Evolutionary conservation across 1,139 yeast species (phyloP).

Genomic region (Kodamaea ohmeri): DNA sequence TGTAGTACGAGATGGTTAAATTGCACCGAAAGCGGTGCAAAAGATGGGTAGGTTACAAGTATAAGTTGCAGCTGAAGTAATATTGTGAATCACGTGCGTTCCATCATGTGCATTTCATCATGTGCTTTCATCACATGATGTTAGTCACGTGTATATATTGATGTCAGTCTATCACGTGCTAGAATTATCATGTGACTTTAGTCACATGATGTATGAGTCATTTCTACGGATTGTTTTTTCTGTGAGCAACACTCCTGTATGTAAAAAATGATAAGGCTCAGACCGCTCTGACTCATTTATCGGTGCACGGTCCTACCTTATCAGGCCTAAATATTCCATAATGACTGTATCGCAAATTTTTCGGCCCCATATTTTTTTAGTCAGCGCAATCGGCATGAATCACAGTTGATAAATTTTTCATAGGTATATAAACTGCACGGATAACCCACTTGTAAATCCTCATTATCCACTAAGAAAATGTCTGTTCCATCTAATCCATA

Average conservation of each 20-base stretch:
- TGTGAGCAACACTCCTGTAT: too few species aligned
- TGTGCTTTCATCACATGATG: too few species aligned
- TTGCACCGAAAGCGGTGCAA: too few species aligned
- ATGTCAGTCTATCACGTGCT: too few species aligned
- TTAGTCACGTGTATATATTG: too few species aligned
- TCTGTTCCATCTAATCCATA: constrained; percentile 60
- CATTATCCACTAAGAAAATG: constrained; percentile 4
- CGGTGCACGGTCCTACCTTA: not conserved
- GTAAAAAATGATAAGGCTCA: constrained; percentile 1
- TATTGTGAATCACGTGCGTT: too few species aligned
- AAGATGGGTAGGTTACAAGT: too few species aligned
- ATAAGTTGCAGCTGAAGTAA: too few species aligned
- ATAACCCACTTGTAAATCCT: not conserved
- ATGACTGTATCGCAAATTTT: constrained; percentile 7
- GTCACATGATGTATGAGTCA: constrained; percentile 4
- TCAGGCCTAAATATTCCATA: not conserved
- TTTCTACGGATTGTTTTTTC: not conserved
- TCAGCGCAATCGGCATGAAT: constrained; percentile 8
- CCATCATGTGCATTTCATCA: too few species aligned
- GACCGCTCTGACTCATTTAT: constrained; percentile 4
- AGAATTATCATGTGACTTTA: not conserved
- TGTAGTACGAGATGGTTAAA: too few species aligned
- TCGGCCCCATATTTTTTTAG: constrained; percentile 5
- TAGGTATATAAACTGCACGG: constrained; percentile 3
- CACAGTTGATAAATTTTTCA: constrained; percentile 7